These are phyloP conservation scores for Aspergillus campestris DNA, from an alignment of 495 filamentous ascomycete genomes.

Conservation along the genomic window DNA sequence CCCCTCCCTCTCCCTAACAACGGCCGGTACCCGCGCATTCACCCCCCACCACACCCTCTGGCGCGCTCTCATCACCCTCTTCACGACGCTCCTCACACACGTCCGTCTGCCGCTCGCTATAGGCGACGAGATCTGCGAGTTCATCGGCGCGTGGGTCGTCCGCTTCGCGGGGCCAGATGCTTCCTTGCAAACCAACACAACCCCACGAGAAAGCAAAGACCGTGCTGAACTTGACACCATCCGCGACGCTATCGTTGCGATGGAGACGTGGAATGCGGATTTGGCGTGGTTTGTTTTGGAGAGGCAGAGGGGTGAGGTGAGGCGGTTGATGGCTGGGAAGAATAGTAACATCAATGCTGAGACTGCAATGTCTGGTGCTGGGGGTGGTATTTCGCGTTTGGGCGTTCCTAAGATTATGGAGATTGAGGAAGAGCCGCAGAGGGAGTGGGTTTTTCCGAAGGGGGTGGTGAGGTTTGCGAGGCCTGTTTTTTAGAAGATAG, in stretches of 20 bases:
- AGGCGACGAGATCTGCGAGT: conserved; percentile 33
- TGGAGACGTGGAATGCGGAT: conserved; percentile 41
- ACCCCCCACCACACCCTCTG: conserved; percentile 32
- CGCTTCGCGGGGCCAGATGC: conserved; percentile 25
- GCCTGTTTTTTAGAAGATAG: conserved; percentile 19
- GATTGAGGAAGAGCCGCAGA: conserved; percentile 5
- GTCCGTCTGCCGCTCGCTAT: conserved; percentile 29
- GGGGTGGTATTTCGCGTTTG: not conserved
- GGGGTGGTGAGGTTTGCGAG: conserved; percentile 21
- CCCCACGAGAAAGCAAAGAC: not conserved
- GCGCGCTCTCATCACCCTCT: conserved; percentile 29
- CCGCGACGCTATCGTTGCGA: conserved; percentile 27
- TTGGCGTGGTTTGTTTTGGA: conserved; percentile 38
- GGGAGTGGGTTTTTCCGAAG: conserved; percentile 12
- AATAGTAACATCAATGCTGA: not conserved
- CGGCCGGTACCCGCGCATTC: conserved; percentile 23
- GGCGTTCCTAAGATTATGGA: conserved; percentile 1
- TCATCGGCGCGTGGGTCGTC: conserved; percentile 31
- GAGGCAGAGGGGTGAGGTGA: conserved; percentile 8
- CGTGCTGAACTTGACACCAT: conserved; percentile 15
- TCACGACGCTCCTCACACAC: conserved; percentile 30
- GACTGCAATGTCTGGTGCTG: not conserved
- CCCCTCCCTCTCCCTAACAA: conserved; percentile 16
- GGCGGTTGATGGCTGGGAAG: not conserved
- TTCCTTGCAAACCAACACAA: not conserved